These are phyloP conservation scores for Strombidium stylifer DNA, from an alignment of 73 alveolate species.

Conservation along the genomic window DNA sequence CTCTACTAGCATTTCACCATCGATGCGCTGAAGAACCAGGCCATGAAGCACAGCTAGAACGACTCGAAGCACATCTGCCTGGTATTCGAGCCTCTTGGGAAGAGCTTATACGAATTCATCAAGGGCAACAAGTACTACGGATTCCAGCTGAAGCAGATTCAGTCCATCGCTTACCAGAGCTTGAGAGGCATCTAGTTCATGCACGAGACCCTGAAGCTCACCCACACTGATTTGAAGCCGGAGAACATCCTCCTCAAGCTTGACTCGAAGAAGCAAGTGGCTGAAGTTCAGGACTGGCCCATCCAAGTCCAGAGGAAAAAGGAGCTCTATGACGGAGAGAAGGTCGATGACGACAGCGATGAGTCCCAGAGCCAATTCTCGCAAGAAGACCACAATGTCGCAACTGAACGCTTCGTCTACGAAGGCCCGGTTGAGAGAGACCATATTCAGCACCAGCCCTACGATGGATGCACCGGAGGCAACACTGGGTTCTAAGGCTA, in stretches of 20 bases:
- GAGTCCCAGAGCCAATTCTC: constrained; percentile 28
- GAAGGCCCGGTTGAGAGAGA: no score
- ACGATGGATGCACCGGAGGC: no score
- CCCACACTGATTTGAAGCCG: constrained; percentile 98
- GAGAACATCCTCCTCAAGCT: constrained; percentile 89
- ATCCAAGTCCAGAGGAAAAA: constrained; percentile 50
- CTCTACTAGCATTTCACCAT: constrained; percentile 53
- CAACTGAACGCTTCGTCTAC: no score
- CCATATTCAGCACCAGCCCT: no score
- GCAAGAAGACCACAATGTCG: no score
- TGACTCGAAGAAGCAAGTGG: constrained; percentile 45
- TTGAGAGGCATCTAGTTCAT: constrained; percentile 72
- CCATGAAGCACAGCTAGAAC: constrained; percentile 28
- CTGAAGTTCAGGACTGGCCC: constrained; percentile 44
- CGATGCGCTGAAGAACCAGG: no score
- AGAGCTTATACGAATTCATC: constrained; percentile 83
- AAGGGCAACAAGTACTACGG: constrained; percentile 81
- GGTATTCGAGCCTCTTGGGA: constrained; percentile 92
- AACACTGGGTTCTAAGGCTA: no score
- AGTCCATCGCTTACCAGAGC: constrained; percentile 74
- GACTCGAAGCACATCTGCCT: constrained; percentile 75
- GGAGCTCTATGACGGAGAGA: constrained; percentile 6
- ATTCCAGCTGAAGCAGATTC: constrained; percentile 73
- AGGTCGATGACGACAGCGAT: constrained; percentile 37
- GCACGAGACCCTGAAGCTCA: constrained; percentile 72